Conservation (phyloP, 2,329 filamentous ascomycete genomes). For the Penicillium hordei region DNA sequence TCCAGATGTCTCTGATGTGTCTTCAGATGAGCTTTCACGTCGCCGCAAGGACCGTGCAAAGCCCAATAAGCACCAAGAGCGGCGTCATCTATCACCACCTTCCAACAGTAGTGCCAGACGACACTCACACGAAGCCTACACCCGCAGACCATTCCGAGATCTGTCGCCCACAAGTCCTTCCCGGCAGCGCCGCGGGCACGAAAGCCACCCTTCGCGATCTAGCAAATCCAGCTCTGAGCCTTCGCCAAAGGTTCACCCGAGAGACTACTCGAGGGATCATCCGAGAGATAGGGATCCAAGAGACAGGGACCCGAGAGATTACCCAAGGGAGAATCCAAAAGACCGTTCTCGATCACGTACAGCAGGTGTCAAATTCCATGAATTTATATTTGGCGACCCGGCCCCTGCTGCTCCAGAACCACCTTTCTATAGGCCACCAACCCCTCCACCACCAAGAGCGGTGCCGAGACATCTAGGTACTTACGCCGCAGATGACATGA, state of each 20-base stretch:
- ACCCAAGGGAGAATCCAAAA: background rate
- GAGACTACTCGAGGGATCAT: background rate
- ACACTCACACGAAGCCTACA: constrained; percentile 41
- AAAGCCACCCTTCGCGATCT: constrained; percentile 10
- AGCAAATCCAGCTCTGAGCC: constrained; percentile 16
- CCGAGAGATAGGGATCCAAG: background rate
- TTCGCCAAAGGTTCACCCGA: background rate
- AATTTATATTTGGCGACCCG: constrained; percentile 27
- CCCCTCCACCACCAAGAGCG: constrained; percentile 17
- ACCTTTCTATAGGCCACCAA: constrained; percentile 14
- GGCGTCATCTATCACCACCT: constrained; percentile 31
- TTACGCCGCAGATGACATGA: constrained; percentile 26
- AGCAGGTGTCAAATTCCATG: constrained; percentile 25
- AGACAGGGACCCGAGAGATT: background rate
- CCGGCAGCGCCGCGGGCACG: constrained; percentile 10
- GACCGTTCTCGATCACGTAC: constrained; percentile 19
- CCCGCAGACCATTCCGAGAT: constrained; percentile 30
- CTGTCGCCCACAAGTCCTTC: constrained; percentile 24
- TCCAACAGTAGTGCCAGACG: constrained; percentile 28
- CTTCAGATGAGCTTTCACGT: constrained; percentile 28
- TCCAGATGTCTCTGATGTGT: constrained; percentile 30
- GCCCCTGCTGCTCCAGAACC: constrained; percentile 17
- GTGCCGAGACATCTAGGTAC: constrained; percentile 24
- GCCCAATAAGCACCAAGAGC: constrained; percentile 17
- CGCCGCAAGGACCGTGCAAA: constrained; percentile 12